A percentile compares a stretch with the other conserved stretches of the same genome.
Evolutionary conservation across 2,329 filamentous ascomycete genomes (phyloP).

Genomic region (Fusarium sp.): DNA sequence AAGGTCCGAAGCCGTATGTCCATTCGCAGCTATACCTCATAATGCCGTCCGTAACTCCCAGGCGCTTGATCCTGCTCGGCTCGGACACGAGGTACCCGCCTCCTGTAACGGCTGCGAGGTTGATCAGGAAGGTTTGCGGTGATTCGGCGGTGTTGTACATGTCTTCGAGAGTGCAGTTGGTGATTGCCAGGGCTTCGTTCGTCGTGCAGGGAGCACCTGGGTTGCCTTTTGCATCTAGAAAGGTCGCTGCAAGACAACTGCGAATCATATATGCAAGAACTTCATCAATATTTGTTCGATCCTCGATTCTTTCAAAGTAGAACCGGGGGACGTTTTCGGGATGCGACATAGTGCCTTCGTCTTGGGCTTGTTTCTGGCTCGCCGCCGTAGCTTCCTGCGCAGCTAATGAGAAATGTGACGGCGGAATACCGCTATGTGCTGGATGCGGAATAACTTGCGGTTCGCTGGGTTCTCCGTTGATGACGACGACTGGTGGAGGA

Average conservation of each 20-base stretch:
- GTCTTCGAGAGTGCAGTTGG: slow-evolving; percentile 64
- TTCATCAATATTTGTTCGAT: slow-evolving; percentile 68
- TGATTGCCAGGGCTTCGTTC: slow-evolving; percentile 67
- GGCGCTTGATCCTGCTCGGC: slow-evolving; percentile 55
- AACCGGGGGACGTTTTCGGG: slow-evolving; percentile 45
- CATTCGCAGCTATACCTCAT: slow-evolving; percentile 65
- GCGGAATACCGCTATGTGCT: slow-evolving; percentile 7
- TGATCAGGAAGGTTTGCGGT: slow-evolving; percentile 69
- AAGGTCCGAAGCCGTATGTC: slow-evolving; percentile 66
- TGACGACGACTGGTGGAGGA: slow-evolving; percentile 55
- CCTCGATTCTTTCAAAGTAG: slow-evolving; percentile 54
- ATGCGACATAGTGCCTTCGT: slow-evolving; percentile 6
- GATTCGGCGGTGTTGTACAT: slow-evolving; percentile 63
- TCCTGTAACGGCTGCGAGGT: slow-evolving; percentile 68
- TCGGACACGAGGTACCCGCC: slow-evolving; percentile 62
- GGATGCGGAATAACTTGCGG: background rate
- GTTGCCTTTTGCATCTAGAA: slow-evolving; percentile 62
- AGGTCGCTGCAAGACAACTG: slow-evolving; percentile 62
- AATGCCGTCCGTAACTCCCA: slow-evolving; percentile 56
- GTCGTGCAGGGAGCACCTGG: slow-evolving; percentile 58
- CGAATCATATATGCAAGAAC: slow-evolving; percentile 67
- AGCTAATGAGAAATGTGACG: slow-evolving; percentile 38
- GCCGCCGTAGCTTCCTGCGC: slow-evolving; percentile 30
- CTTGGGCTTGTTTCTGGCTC: slow-evolving; percentile 11
- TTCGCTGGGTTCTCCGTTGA: slow-evolving; percentile 35